Conservation (phyloP, 2,329 filamentous ascomycete genomes). For the Penicillium janthinellum region DNA sequence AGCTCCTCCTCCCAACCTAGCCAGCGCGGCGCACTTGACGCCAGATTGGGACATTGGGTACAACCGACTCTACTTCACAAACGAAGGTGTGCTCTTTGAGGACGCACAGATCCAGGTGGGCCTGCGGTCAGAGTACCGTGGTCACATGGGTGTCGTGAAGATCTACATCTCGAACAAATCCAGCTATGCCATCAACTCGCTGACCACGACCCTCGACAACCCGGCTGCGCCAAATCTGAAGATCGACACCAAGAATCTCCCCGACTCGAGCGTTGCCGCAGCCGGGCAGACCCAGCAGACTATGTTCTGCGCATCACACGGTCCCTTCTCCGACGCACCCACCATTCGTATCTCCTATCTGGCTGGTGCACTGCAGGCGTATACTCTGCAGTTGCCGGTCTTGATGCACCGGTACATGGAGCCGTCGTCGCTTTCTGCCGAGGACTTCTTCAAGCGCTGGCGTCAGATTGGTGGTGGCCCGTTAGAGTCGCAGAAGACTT, state of each 20-base stretch:
- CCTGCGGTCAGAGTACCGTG: constrained; percentile 88
- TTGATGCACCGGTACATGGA: constrained; percentile 97
- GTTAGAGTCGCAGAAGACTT: constrained; percentile 85
- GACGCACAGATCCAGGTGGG: constrained; percentile 93
- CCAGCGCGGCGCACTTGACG: constrained; percentile 87
- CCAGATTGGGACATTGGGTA: constrained; percentile 94
- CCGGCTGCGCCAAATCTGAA: constrained; percentile 66
- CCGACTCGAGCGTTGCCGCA: constrained; percentile 75
- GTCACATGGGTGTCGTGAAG: constrained; percentile 93
- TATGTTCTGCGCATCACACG: constrained; percentile 87
- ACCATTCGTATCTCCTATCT: constrained; percentile 94
- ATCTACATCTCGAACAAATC: constrained; percentile 96
- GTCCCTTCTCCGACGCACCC: constrained; percentile 78
- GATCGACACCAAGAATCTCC: constrained; percentile 84
- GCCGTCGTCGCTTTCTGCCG: constrained; percentile 76
- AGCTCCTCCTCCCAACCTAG: constrained; percentile 74
- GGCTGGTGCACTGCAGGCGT: constrained; percentile 85
- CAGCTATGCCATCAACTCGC: constrained; percentile 78
- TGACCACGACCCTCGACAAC: constrained; percentile 91
- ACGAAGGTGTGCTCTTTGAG: constrained; percentile 90
- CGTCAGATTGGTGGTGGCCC: constrained; percentile 92
- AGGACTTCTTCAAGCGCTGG: constrained; percentile 99
- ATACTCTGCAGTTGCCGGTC: constrained; percentile 88
- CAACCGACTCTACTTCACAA: constrained; percentile 74
- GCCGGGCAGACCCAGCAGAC: constrained; percentile 86